Evolutionary conservation across 169 alveolate species (phyloP).

Genomic region (Eimeria sp.): DNA sequence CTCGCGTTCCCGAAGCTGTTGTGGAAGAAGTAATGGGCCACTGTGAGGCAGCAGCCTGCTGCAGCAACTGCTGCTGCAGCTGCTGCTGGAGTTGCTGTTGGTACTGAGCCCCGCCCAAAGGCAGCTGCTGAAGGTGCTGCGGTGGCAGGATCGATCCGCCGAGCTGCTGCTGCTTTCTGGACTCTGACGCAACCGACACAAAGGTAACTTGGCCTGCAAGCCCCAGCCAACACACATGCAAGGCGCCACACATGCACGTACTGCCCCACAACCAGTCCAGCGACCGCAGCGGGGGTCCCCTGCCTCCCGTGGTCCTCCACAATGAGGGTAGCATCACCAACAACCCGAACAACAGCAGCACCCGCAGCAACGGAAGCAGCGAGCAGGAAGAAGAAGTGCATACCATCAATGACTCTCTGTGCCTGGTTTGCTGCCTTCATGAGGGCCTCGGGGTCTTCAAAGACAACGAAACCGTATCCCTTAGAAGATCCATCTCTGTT

Average conservation of each 20-base stretch:
- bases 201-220: constrained; percentile 75
- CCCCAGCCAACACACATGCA: neutral
- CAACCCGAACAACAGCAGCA: neutral
- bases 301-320: neutral
- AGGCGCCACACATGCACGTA: neutral
- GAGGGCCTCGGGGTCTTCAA: constrained; percentile 86
- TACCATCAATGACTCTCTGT: constrained; percentile 77
- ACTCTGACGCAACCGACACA: constrained; percentile 76
- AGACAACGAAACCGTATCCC: constrained; percentile 92
- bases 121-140: constrained; percentile 73
- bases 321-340: neutral
- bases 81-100: constrained; percentile 55
- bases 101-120: constrained; percentile 43
- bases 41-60: constrained; percentile 60
- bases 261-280: neutral
- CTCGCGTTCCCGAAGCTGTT: constrained; percentile 2
- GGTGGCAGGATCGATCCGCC: constrained; percentile 34
- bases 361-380: neutral
- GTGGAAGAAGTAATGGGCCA: constrained; percentile 20
- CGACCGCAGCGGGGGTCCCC: neutral
- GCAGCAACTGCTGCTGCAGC: constrained; percentile 72
- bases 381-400: neutral
- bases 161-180: constrained; percentile 47
- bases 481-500: constrained; percentile 90
- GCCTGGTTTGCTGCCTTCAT: constrained; percentile 75